Base-by-base conservation (phyloP, 345 rosid genomes). In the Streptanthus diversifolius region DNA sequence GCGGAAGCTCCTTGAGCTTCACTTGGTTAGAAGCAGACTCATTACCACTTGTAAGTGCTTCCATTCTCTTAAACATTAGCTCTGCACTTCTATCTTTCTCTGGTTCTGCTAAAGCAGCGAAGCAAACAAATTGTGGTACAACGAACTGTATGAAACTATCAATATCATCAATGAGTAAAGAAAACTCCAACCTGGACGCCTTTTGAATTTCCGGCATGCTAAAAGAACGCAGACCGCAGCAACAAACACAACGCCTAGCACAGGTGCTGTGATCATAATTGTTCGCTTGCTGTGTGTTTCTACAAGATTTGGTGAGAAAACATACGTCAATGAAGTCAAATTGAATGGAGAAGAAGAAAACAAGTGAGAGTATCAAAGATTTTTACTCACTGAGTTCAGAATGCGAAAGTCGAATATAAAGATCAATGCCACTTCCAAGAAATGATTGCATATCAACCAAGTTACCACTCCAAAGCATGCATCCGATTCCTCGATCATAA, bases 381-480 rank as follows among this genome's bases (percentile, higher is more conserved):
- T 10, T 35, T 25, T 27, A 68, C 61, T 57, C 47, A 83, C 87
- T 83, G 3, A 80, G 71, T 62, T 86, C 90, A 1, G 88, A 78
- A 69, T 63, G 12, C 5, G 82, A 70, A 13, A 83, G 21, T 27
- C 85, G 85, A 59, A 85, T 45, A 51, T 54, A 60, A 3, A 83
- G 85, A 70, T 83, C 80, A 58, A 30, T 32, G 2, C 93, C 90
- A 3, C 68, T 66, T 3, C 55, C 55, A n/a, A 49, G 6, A 22
- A 49, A 49, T 1, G 55, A 49, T 12, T 49, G 55, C 55, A 49
- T 40, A 62, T 88, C 88, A 54, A 79, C 57, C 53, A 86, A 80
- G 33, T 30, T 39, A 73, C 30, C 60, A 18, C 41, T 76, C 93
- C 93, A 84, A 21, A 66, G 36, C 85, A 82, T 75, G 45, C 90